Evolutionary conservation across 257 asterid genomes (phyloP).

Genomic region (Nicotiana benthamiana): DNA sequence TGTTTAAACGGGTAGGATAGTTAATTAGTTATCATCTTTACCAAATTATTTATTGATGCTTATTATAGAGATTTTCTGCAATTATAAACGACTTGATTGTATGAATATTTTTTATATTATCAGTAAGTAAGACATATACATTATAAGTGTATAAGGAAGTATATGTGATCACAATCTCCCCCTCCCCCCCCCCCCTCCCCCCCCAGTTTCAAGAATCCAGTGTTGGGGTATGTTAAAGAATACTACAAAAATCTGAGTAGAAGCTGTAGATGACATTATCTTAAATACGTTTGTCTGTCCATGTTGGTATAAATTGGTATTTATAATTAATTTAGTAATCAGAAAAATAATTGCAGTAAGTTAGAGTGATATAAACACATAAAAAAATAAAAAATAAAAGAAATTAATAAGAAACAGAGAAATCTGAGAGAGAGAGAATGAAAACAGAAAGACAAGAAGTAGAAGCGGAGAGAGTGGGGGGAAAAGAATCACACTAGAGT

Average conservation of each 20-base stretch:
- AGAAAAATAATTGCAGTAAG: not conserved
- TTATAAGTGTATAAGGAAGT: too few relatives aligned
- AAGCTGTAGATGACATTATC: not conserved
- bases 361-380: not conserved
- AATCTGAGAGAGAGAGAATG: conserved; percentile 1
- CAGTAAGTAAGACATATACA: too few relatives aligned
- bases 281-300: conserved; percentile 13
- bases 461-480: conserved; percentile 76
- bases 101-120: too few relatives aligned
- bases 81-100: too few relatives aligned
- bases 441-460: conserved; percentile 4
- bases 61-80: too few relatives aligned
- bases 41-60: too few relatives aligned
- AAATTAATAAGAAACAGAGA: not conserved
- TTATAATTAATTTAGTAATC: conserved; percentile 4
- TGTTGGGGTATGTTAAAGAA: not conserved
- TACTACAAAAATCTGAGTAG: not conserved
- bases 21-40: too few relatives aligned
- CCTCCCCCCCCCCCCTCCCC: too few relatives aligned
- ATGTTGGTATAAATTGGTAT: conserved; percentile 16
- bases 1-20: too few relatives aligned
- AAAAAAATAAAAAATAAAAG: not conserved
- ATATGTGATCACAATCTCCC: too few relatives aligned
- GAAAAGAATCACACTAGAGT: conserved; percentile 59
- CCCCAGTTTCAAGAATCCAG: not conserved